Conservation (phyloP, 805 yeast species). For the Myxozyma kluyveri region DNA sequence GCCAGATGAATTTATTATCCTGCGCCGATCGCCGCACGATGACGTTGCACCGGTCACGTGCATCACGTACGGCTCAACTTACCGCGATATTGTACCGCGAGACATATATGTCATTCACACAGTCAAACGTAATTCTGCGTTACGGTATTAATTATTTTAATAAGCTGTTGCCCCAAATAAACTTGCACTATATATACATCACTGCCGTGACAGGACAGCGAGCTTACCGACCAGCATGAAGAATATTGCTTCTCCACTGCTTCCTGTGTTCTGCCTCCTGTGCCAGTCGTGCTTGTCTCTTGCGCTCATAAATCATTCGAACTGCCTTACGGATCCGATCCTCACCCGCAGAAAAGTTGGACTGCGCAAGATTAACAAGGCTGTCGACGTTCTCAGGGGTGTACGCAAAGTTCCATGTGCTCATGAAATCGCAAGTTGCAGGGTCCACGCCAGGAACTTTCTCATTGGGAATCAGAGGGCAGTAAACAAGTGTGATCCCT, state of each 20-base stretch:
- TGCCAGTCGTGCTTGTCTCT: constrained; percentile 11
- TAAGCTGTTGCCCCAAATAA: too few relatives aligned
- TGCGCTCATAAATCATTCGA: constrained; percentile 28
- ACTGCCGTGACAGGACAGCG: too few relatives aligned
- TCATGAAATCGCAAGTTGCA: constrained; percentile 27
- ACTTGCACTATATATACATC: too few relatives aligned
- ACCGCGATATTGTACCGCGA: too few relatives aligned
- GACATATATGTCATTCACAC: too few relatives aligned
- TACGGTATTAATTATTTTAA: too few relatives aligned
- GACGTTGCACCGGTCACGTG: too few relatives aligned
- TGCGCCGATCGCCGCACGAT: too few relatives aligned
- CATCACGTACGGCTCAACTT: too few relatives aligned
- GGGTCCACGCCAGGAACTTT: constrained; percentile 31
- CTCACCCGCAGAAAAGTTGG: constrained; percentile 28
- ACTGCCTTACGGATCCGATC: constrained; percentile 26
- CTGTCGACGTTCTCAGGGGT: constrained; percentile 30
- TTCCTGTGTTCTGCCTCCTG: constrained; percentile 2
- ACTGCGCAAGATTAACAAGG: constrained; percentile 25
- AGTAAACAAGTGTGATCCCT: constrained; percentile 31
- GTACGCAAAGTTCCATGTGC: constrained; percentile 33
- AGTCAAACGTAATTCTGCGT: too few relatives aligned
- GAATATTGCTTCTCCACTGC: constrained; percentile 5
- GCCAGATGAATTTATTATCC: too few relatives aligned
- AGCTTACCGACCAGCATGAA: constrained; percentile 2
- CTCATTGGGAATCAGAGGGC: constrained; percentile 31